Percentiles rank a stretch among this genome's conserved stretches.
Evolutionary conservation across 1,139 yeast genomes (phyloP).

Genomic region (Nematodospora anomalae): DNA sequence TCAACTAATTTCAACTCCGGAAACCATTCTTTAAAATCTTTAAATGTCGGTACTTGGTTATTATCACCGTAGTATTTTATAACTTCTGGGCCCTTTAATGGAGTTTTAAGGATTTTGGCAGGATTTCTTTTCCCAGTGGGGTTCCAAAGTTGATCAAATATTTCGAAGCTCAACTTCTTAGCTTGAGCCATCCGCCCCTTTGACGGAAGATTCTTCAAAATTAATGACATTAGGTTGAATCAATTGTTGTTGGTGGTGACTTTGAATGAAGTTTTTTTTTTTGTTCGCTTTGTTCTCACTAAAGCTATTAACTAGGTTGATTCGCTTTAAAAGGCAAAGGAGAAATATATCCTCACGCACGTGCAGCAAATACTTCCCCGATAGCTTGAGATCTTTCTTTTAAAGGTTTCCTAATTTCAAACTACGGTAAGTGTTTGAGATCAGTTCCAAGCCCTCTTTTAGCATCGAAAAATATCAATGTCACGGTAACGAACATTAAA

Average conservation of each 20-base stretch:
- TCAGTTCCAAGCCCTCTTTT: no score
- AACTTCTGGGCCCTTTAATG: conserved; percentile 73
- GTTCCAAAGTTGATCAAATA: conserved; percentile 47
- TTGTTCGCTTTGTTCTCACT: neutral
- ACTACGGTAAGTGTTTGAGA: no score
- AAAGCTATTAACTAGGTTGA: no score
- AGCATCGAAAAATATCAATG: no score
- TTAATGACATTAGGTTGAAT: conserved; percentile 10
- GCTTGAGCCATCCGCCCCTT: conserved; percentile 31
- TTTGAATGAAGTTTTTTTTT: conserved; percentile 1
- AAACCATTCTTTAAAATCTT: conserved; percentile 56
- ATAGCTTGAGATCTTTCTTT: no score
- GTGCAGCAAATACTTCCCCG: no score
- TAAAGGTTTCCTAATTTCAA: no score
- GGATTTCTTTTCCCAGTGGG: conserved; percentile 76
- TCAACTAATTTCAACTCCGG: conserved; percentile 64
- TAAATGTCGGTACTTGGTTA: conserved; percentile 60
- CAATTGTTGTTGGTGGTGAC: neutral
- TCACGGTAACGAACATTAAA: no score
- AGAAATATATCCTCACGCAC: no score
- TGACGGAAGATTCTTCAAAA: conserved; percentile 26
- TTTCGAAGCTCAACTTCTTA: conserved; percentile 30
- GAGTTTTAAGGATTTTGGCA: conserved; percentile 67
- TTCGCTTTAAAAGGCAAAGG: no score
- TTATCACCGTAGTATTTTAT: conserved; percentile 77